These are phyloP conservation scores for Suhomyces emberorum DNA, from an alignment of 805 yeast genomes.

Conservation along the genomic window DNA sequence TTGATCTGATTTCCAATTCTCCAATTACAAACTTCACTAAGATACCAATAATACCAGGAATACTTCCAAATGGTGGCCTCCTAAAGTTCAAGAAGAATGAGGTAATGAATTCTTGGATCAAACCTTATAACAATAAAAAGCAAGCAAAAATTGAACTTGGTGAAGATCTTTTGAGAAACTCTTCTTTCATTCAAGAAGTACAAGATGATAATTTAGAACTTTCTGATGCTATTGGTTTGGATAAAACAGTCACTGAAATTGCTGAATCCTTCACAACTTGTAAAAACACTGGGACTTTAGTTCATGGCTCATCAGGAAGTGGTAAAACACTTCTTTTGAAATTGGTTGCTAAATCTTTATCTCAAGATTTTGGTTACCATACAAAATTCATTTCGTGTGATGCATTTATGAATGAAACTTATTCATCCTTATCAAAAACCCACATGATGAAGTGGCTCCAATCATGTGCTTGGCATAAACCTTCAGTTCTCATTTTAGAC, in stretches of 20 bases:
- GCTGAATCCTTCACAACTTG: slow-evolving; percentile 40
- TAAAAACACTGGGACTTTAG: slow-evolving; percentile 51
- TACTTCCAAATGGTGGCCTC: slow-evolving; percentile 59
- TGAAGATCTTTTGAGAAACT: slow-evolving; percentile 44
- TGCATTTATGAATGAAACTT: slow-evolving; percentile 51
- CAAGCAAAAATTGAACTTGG: slow-evolving; percentile 46
- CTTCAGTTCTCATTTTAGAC: slow-evolving; percentile 72
- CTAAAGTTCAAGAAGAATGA: slow-evolving; percentile 48
- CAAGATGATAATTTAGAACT: slow-evolving; percentile 1
- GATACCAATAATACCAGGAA: slow-evolving; percentile 47
- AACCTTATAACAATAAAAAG: slow-evolving; percentile 28
- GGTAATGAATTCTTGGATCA: slow-evolving; percentile 43
- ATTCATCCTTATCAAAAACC: slow-evolving; percentile 43
- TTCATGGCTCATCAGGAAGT: slow-evolving; percentile 75
- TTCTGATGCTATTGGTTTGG: slow-evolving; percentile 54
- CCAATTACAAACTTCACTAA: slow-evolving; percentile 51
- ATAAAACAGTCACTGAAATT: slow-evolving; percentile 38
- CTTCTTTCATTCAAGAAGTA: slow-evolving; percentile 33
- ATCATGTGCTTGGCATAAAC: slow-evolving; percentile 70
- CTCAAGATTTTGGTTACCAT: slow-evolving; percentile 38
- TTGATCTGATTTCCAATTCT: slow-evolving; percentile 17
- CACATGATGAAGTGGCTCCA: slow-evolving; percentile 42
- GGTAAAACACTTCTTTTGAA: slow-evolving; percentile 67
- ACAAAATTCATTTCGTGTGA: slow-evolving; percentile 54
- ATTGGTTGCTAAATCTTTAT: slow-evolving; percentile 37